Evolutionary conservation across 805 yeast genomes (phyloP).

Genomic region (Ogataea glucozyma): DNA sequence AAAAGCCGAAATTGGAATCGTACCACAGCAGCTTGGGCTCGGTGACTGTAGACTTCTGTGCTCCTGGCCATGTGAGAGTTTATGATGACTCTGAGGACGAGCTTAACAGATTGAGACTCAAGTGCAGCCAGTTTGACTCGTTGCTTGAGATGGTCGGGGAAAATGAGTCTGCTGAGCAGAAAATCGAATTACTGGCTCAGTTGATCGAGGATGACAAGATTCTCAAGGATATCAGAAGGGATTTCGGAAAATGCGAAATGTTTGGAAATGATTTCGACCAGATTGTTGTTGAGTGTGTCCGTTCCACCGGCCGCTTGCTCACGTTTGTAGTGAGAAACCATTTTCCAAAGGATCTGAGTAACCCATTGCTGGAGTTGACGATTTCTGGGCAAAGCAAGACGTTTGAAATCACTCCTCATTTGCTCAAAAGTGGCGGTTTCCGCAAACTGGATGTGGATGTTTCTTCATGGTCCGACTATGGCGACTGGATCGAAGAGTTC

Average conservation of each 20-base stretch:
- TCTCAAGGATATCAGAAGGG: neutral
- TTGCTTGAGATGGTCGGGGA: constrained; percentile 13
- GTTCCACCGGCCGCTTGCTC: constrained; percentile 7
- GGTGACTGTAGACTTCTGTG: neutral
- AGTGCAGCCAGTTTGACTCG: constrained; percentile 17
- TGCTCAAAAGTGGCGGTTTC: constrained; percentile 13
- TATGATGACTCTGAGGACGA: constrained; percentile 1
- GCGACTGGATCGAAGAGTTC: constrained; percentile 1
- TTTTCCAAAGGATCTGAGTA: constrained; percentile 8
- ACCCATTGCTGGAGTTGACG: constrained; percentile 12
- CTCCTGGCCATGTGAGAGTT: neutral
- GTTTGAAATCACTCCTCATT: constrained; percentile 16
- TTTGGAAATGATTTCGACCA: neutral
- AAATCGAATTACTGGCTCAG: constrained; percentile 14
- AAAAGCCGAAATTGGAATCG: constrained; percentile 14
- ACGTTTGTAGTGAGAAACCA: constrained; percentile 11
- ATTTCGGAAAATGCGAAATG: neutral
- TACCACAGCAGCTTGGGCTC: neutral
- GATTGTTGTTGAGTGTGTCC: constrained; percentile 7
- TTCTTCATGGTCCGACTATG: constrained; percentile 7
- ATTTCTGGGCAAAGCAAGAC: constrained; percentile 6
- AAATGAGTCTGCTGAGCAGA: constrained; percentile 8
- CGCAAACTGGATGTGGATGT: constrained; percentile 14
- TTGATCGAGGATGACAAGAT: constrained; percentile 18
- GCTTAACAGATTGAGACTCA: constrained; percentile 11